Evolutionary conservation across 495 filamentous ascomycete genomes (phyloP), one percentile per base, ranked within the genome.

Genomic region (Xylaria scruposa): DNA sequence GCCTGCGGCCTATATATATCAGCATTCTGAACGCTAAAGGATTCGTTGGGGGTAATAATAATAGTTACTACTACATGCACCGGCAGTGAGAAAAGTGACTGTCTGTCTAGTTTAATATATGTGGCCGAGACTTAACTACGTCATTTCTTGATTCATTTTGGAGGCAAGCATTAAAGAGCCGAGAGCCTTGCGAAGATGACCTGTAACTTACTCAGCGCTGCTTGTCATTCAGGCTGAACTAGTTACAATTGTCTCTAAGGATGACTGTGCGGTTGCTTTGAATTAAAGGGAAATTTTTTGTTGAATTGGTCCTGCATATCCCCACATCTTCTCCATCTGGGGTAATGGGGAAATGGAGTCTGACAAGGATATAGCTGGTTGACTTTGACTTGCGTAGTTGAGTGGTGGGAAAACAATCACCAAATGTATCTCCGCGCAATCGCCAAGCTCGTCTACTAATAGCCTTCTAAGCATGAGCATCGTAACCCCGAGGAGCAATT

Each of bases 391-490:
- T 33, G 46, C 26, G 17, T 7, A 31, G 29, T 66, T 66, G 63
- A 66, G 29, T 66, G 63, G 63, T 66, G 63, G 63, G 63, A 66
- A 66, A 66, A 53, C 31, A 51, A 51, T 51, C 26, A 66, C 9
- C 46, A 38, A 51, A 21, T 10, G 29, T 24, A 19, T 66, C 63
- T 44, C 63, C 63, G 44, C 63, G 63, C 63, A 17, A 15, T 42
- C 63, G 63, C 63, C 63, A 66, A 66, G 63, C 38, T 51, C 4
- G 36, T 66, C 44, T 51, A 15, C 19, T 31, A n/a, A 21, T 21
- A 38, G 58, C 31, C 19, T 60, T 60, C 31, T 31, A 10, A 38
- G 38, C 58, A 66, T 60, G 58, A 10, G 17, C 31, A 21, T 19
- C 29, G 38, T 9, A 19, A 33, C 33, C 31, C 12, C 17, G 17